Conservation (phyloP, 768 basidiomycete genomes). For the Tylopilus rubrobrunneus region DNA sequence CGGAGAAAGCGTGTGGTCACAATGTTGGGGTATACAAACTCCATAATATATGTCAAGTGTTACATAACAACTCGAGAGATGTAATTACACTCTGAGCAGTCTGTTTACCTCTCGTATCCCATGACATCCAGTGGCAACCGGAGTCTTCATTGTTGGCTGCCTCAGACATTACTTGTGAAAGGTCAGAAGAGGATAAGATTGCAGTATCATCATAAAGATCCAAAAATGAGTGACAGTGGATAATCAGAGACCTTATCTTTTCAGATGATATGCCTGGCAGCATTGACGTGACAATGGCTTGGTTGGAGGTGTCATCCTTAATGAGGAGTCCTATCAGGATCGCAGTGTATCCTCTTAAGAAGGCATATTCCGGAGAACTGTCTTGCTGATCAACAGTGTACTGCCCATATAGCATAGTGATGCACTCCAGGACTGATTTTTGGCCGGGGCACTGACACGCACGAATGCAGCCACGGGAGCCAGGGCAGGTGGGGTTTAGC, state of each 20-base stretch:
- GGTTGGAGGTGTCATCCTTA: slow-evolving; percentile 31
- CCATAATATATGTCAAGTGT: neutral
- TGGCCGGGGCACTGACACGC: slow-evolving; percentile 50
- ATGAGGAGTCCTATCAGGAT: slow-evolving; percentile 62
- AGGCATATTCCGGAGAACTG: slow-evolving; percentile 38
- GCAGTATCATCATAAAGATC: slow-evolving; percentile 37
- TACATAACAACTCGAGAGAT: slow-evolving; percentile 42
- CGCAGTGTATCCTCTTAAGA: slow-evolving; percentile 70
- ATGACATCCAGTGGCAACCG: slow-evolving; percentile 8
- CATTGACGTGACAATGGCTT: slow-evolving; percentile 28
- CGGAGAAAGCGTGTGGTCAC: too few species aligned
- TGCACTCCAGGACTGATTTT: slow-evolving; percentile 46
- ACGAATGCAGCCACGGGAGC: slow-evolving; percentile 45
- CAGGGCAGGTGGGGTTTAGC: slow-evolving; percentile 48
- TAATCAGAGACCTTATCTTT: slow-evolving; percentile 25
- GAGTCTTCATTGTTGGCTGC: neutral
- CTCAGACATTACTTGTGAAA: slow-evolving; percentile 10
- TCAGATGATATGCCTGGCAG: slow-evolving; percentile 34
- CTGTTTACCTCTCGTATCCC: slow-evolving; percentile 36
- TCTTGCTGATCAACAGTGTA: slow-evolving; percentile 24
- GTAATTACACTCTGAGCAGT: slow-evolving; percentile 48
- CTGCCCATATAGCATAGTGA: slow-evolving; percentile 46
- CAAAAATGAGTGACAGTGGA: slow-evolving; percentile 39
- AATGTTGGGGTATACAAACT: too few species aligned
- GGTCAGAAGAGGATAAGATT: slow-evolving; percentile 19